phyloP scores from a whole-genome alignment of 2,329 filamentous ascomycete genomes.

The Aspergillus fijiensis region DNA sequence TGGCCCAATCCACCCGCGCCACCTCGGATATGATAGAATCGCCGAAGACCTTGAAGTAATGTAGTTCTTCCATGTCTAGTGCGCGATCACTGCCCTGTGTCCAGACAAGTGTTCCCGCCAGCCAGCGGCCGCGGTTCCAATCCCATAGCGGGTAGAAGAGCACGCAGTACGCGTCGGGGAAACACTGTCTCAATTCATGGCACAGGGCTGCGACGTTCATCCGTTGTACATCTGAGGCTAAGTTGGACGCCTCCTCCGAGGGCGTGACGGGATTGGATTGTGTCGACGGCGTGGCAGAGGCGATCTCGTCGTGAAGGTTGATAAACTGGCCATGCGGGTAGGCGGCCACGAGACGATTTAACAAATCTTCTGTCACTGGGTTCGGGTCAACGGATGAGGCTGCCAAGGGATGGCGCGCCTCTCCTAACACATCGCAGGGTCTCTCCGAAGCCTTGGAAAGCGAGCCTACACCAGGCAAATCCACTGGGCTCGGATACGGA shows the following conservation, averaged over 20 bases:
- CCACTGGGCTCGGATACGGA: conserved; percentile 13
- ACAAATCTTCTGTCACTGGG: conserved; percentile 18
- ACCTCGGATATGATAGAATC: conserved; percentile 39
- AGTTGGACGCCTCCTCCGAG: neutral
- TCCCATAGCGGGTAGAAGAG: conserved; percentile 35
- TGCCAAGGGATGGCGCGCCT: conserved; percentile 8
- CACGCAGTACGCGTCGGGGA: conserved; percentile 26
- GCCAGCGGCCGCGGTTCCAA: conserved; percentile 31
- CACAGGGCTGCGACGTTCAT: neutral
- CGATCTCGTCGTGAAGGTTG: conserved; percentile 12
- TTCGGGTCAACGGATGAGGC: neutral
- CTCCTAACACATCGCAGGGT: conserved; percentile 22
- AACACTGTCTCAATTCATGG: conserved; percentile 2
- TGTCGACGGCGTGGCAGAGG: neutral
- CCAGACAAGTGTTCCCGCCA: conserved; percentile 30
- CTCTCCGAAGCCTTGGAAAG: conserved; percentile 14
- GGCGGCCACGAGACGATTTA: conserved; percentile 18
- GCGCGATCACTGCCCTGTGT: conserved; percentile 22
- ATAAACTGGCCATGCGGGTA: conserved; percentile 29
- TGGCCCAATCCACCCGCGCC: conserved; percentile 34
- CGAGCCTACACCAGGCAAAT: conserved; percentile 17
- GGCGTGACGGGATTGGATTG: neutral
- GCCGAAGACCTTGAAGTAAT: conserved; percentile 36
- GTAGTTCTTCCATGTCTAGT: conserved; percentile 26
- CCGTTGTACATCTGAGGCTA: neutral